Evolutionary conservation across 345 rosid species (phyloP), one percentile per base, ranked within the genome.

Genomic region (Sisymbrium irio): DNA sequence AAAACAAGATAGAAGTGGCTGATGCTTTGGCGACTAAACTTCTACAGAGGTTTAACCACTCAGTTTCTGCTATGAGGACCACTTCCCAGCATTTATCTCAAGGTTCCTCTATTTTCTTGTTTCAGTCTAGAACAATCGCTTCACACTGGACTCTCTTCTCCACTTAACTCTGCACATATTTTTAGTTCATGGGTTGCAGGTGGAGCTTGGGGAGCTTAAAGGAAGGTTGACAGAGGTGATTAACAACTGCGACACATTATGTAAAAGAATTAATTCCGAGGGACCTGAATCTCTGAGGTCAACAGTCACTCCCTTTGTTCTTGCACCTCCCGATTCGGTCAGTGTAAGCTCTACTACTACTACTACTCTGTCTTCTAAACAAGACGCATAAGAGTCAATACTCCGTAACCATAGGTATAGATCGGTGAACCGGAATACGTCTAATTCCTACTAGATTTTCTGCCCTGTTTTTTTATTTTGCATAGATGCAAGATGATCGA

Each of bases 11-110:
- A 67, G 97, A 95, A 84, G 89, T 92, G 40, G 92, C 84, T 3
- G 97, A 95, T 85, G 97, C 97, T 73, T 83, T 95, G 89, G 86
- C 97, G 9, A 73, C 84, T 64, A 92, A 95, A 84, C 97, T 95
- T 67, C 79, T 84, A 62, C 93, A 90, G 79, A 83, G 98, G 18
- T 90, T 83, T 80, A 85, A 86, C 74, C 57, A 84, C 80, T 90
- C 99, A 0, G 90, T 76, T 41, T 89, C 97, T 15, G 74, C 93
- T 33, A 88, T 87, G 97, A 84, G 85, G 82, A 81, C 92, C 2
- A 81, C 91, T 62, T 84, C 96, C 15, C 90, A 88, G 51, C 89
- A 90, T 82, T 76, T 95, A 49, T 90, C 97, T 51, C 91, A 80
- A 85, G 99, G 99, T 95, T 61, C 68, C 18, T 9, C 27, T 3